A percentile compares a stretch with the other conserved stretches of the same genome.
phyloP scores from a whole-genome alignment of 352 stramenopile species.

The Phytophthora ohioensis region DNA sequence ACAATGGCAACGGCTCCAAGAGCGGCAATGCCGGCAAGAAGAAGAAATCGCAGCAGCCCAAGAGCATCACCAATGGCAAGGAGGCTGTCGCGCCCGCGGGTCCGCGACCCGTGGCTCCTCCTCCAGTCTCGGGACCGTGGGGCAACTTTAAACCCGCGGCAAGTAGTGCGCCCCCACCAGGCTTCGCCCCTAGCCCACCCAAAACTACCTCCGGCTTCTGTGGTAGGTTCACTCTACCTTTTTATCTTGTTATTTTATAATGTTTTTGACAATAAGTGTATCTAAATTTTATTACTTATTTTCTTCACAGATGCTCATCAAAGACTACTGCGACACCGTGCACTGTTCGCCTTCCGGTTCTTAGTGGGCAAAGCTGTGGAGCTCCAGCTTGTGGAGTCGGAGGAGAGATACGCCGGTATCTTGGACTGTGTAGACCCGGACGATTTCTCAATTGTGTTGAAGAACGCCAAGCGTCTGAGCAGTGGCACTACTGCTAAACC shows the following conservation, averaged over 20 bases:
- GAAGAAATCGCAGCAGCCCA: constrained; percentile 44
- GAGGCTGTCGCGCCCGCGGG: constrained; percentile 16
- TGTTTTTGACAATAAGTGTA: constrained; percentile 4
- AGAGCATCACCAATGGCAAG: constrained; percentile 34
- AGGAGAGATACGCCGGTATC: constrained; percentile 72
- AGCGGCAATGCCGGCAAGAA: constrained; percentile 42
- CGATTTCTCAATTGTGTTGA: constrained; percentile 85
- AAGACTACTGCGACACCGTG: constrained; percentile 76
- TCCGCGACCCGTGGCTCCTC: constrained; percentile 34
- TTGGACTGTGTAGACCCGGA: constrained; percentile 88
- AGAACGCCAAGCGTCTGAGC: constrained; percentile 67
- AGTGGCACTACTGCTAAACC: constrained; percentile 37
- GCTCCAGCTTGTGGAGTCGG: constrained; percentile 60
- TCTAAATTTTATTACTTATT: constrained; percentile 7
- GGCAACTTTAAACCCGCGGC: constrained; percentile 31
- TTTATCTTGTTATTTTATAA: background rate
- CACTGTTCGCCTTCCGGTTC: constrained; percentile 85
- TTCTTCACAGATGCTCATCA: constrained; percentile 58
- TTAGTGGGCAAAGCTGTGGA: constrained; percentile 82
- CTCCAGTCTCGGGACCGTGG: constrained; percentile 51
- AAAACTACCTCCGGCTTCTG: constrained; percentile 46
- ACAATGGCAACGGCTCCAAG: constrained; percentile 32
- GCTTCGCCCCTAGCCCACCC: constrained; percentile 30
- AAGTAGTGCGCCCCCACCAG: constrained; percentile 37
- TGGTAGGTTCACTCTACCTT: constrained; percentile 36